Base-by-base conservation (phyloP, 2,329 filamentous ascomycete genomes). In the Cercospora janseana region DNA sequence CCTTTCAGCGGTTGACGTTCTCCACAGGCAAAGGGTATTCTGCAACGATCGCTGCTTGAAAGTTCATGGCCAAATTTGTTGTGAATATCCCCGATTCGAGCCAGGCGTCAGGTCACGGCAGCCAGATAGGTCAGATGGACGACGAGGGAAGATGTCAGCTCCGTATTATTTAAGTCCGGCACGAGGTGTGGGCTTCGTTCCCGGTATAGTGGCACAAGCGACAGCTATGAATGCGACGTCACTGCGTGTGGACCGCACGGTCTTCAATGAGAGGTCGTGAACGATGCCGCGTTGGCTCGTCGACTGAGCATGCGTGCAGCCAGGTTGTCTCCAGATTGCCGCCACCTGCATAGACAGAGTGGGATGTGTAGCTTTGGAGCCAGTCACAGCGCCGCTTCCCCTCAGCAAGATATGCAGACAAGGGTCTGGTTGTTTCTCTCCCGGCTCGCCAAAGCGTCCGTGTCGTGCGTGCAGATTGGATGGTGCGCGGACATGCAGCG, bases 1-100 rank as follows among this genome's bases (percentile, higher is more conserved):
- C 13, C 27, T 37, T 28, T 62, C 56, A 64, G 46, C 60, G 61
- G 43, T 64, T 63, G 53, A 63, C 61, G 29, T 54, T 57, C 41
- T 63, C 58, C 32, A 64, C 56, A 24, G 60, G 62, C 45, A 64
- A 47, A 10, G 61, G 62, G 50, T 65, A 57, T 43, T 61, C 52
- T 47, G 55, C 34, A 40, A 57, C 48, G 13, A 56, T 55, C 4
- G 52, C 52, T 21, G 60, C 51, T 49, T 63, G 62, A 53, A 63
- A 63, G 61, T 63, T 63, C 63, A 65, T 64, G 54, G 43, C 43
- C 41, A 44, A 31, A 23, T 13, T 34, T 16, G 20, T 40, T 1
- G 35, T 23, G 20, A 40, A 24, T 20, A n/a, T 40, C n/a, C 35
- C 12, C n/a, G 16, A 40, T 10, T n/a, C n/a, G 15, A 8, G n/a